Base-by-base conservation (phyloP, 352 stramenopile species). In the Phytophthora pisi region DNA sequence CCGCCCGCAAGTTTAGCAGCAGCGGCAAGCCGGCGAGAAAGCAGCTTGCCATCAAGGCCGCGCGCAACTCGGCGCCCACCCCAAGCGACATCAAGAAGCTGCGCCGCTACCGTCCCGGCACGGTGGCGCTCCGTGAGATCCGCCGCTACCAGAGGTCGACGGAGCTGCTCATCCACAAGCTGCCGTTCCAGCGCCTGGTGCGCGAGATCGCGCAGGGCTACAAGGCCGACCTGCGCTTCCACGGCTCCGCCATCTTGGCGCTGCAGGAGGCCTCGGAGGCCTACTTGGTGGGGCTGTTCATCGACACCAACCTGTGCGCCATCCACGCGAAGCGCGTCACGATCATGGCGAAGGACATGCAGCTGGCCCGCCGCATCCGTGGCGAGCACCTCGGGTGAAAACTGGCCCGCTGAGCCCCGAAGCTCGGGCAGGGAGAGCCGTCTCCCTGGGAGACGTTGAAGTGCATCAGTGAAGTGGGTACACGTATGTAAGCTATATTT, bases 261-360 rank as follows among this genome's bases (percentile, higher is more conserved):
- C 78, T 97, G 20, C 91, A 97, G 82, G 87, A 97, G 75, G 88
- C 92, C 52, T 78, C 88, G 20, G 92, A 98, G 75, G 90, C 90
- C 23, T 98, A 98, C 74, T 82, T 98, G 13, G 90, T 98, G 11
- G 90, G 87, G 26, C 84, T 98, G 38, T 98, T 98, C 58, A 92
- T 98, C 70, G 91, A 98, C 74, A 97, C 90, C 59, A 98, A 98
- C 86, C 92, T 45, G 38, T 45, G 38, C 16, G 38, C 38, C 5
- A 45, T 45, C 38, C 38, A 45, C 15, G 38, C 38, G 59, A 98
- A 97, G 74, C 88, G 93, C 55, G 90, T 98, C 36, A 98, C 94
- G 15, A 98, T 98, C 77, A 98, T 98, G 92, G 91, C 94, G 42
- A 97, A 97, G 80, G 93, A 98, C 73, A 97, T 98, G 55, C 93